phyloP scores from a whole-genome alignment of 306 rosid genomes.

The Parietaria judaica region DNA sequence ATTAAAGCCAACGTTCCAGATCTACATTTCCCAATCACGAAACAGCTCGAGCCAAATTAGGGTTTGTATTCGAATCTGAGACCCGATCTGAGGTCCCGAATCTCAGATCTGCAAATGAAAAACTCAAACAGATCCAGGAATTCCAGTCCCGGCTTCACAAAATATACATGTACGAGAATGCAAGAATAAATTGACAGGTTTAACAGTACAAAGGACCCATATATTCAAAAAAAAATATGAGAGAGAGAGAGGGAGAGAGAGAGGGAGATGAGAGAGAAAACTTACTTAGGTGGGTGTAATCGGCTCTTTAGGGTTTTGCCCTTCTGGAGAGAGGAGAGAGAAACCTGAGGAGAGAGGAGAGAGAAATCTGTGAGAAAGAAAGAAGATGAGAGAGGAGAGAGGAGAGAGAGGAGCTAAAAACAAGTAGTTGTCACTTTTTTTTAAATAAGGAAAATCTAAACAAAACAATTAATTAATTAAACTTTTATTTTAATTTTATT shows the following conservation, averaged over 20 bases:
- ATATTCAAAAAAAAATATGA: slow-evolving; percentile 45
- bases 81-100: slow-evolving; percentile 16
- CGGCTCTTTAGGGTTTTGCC: slow-evolving; percentile 99
- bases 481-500: background rate
- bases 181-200: slow-evolving; percentile 32
- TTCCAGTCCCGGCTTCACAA: slow-evolving; percentile 7
- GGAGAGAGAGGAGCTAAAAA: slow-evolving; percentile 25
- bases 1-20: slow-evolving; percentile 16
- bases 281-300: slow-evolving; percentile 99
- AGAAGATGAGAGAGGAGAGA: slow-evolving; percentile 15
- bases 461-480: background rate
- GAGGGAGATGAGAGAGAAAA: slow-evolving; percentile 47
- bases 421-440: slow-evolving; percentile 20
- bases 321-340: slow-evolving; percentile 68
- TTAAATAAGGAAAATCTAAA: slow-evolving; percentile 22
- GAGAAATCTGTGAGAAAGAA: slow-evolving; percentile 21
- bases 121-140: slow-evolving; percentile 7
- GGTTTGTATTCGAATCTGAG: slow-evolving; percentile 21
- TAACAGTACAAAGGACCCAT: slow-evolving; percentile 70
- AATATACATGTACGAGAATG: slow-evolving; percentile 26
- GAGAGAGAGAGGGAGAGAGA: slow-evolving; percentile 17
- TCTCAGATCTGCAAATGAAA: slow-evolving; percentile 21
- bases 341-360: slow-evolving; percentile 21
- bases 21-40: slow-evolving; percentile 25
- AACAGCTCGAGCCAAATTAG: background rate